These are phyloP conservation scores for Yarrowia bubula DNA, from an alignment of 805 yeast genomes.

Conservation along the genomic window DNA sequence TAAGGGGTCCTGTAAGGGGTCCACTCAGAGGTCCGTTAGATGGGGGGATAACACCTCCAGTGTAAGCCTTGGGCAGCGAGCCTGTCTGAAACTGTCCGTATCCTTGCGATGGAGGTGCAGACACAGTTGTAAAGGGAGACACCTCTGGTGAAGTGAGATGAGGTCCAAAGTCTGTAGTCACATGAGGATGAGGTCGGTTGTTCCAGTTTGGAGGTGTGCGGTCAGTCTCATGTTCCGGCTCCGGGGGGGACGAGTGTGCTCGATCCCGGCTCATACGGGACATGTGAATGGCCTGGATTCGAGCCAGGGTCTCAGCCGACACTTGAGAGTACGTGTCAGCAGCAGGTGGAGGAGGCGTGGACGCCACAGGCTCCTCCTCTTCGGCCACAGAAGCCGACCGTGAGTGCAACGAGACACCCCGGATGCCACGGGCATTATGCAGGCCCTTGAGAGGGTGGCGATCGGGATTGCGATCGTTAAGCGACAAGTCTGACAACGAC, in stretches of 20 bases:
- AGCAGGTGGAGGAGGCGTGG: background rate
- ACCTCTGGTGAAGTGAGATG: slow-evolving; percentile 29
- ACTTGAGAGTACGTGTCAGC: slow-evolving; percentile 4
- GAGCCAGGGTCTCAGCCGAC: slow-evolving; percentile 76
- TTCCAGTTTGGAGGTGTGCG: slow-evolving; percentile 29
- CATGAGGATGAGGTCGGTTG: slow-evolving; percentile 32
- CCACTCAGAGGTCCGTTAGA: slow-evolving; percentile 17
- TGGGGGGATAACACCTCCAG: slow-evolving; percentile 33
- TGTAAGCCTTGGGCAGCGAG: slow-evolving; percentile 10
- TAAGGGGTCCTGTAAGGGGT: slow-evolving; percentile 5
- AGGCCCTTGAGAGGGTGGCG: slow-evolving; percentile 9
- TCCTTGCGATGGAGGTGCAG: background rate
- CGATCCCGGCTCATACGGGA: slow-evolving; percentile 54
- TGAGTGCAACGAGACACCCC: background rate
- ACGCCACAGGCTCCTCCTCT: background rate
- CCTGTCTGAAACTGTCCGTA: slow-evolving; percentile 17
- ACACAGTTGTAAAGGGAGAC: slow-evolving; percentile 31
- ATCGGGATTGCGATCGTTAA: slow-evolving; percentile 19
- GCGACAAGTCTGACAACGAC: slow-evolving; percentile 19
- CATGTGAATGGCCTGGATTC: slow-evolving; percentile 83
- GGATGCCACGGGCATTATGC: slow-evolving; percentile 16
- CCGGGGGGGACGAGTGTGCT: slow-evolving; percentile 35
- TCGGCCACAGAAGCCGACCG: slow-evolving; percentile 2
- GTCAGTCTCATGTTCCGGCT: slow-evolving; percentile 29
- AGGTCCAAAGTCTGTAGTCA: slow-evolving; percentile 32